phyloP scores from a whole-genome alignment of 1,284 basidiomycete species.

The Dichomitus squalens region DNA sequence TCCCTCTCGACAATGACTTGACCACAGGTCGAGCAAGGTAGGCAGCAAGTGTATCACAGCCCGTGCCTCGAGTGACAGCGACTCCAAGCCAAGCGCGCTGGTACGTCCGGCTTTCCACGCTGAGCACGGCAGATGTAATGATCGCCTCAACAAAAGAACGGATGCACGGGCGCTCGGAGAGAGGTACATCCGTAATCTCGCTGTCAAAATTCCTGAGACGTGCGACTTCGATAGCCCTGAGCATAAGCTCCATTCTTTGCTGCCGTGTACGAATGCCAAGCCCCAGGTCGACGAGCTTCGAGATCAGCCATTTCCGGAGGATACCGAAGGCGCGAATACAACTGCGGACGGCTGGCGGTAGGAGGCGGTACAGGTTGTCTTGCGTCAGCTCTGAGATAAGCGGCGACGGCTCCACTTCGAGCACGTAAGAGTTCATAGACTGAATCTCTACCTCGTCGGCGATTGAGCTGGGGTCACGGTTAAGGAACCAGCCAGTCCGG shows the following conservation, averaged over 20 bases:
- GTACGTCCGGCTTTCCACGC: conserved; percentile 74
- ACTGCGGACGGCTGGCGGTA: conserved; percentile 72
- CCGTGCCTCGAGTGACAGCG: conserved; percentile 55
- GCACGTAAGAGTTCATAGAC: conserved; percentile 69
- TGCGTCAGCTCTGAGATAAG: conserved; percentile 69
- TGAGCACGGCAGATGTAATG: conserved; percentile 68
- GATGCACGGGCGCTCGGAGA: conserved; percentile 56
- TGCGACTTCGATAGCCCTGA: conserved; percentile 71
- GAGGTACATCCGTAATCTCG: conserved; percentile 31
- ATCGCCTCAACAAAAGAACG: conserved; percentile 80
- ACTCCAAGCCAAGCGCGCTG: conserved; percentile 73
- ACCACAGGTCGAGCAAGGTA: conserved; percentile 55
- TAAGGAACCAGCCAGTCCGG: conserved; percentile 73
- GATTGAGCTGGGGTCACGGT: conserved; percentile 50
- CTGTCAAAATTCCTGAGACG: conserved; percentile 58
- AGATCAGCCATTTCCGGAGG: conserved; percentile 75
- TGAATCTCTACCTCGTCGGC: conserved; percentile 74
- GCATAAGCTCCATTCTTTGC: conserved; percentile 66
- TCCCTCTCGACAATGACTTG: conserved; percentile 46
- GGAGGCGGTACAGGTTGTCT: conserved; percentile 68
- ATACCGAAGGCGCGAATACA: conserved; percentile 74
- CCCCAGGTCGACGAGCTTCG: conserved; percentile 62
- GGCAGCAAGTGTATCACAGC: conserved; percentile 60
- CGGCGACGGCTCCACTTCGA: conserved; percentile 69
- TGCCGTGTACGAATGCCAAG: conserved; percentile 67